A percentile compares a stretch with the other conserved stretches of the same genome.
These are phyloP conservation scores for Tolypocladium capitatum DNA, from an alignment of 2,329 filamentous ascomycete species.

Conservation along the genomic window DNA sequence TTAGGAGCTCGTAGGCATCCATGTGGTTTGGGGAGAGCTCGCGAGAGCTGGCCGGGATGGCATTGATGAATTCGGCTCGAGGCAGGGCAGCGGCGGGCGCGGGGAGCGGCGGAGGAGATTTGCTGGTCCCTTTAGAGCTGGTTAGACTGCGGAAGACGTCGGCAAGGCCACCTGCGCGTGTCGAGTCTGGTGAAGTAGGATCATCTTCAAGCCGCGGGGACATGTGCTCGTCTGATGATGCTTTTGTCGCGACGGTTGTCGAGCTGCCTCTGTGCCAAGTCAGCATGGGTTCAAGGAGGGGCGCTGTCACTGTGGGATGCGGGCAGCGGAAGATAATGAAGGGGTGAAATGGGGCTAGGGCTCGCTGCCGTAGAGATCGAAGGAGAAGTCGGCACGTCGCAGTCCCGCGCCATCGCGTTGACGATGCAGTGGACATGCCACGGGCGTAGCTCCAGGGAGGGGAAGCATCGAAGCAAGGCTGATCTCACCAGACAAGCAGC, in stretches of 20 bases:
- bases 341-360: too few relatives aligned
- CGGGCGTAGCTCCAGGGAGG: background rate
- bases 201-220: constrained; percentile 46
- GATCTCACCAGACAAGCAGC: background rate
- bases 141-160: constrained; percentile 52
- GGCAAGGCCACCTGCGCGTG: constrained; percentile 42
- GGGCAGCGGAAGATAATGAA: background rate
- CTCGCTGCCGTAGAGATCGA: background rate
- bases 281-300: background rate
- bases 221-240: constrained; percentile 35
- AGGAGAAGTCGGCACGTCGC: background rate
- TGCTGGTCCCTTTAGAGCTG: constrained; percentile 35
- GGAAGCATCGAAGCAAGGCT: background rate
- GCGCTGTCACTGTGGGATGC: background rate
- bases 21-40: constrained; percentile 38
- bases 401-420: background rate
- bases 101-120: constrained; percentile 32
- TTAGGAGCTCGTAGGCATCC: constrained; percentile 41
- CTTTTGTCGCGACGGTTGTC: background rate
- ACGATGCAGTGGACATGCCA: background rate
- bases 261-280: background rate
- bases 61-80: constrained; percentile 31
- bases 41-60: constrained; percentile 22
- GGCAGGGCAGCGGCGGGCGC: constrained; percentile 23
- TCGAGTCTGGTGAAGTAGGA: constrained; percentile 39